Evolutionary conservation across 495 filamentous ascomycete species (phyloP), one percentile per base, ranked within the genome.

Genomic region (Parathielavia appendiculata): DNA sequence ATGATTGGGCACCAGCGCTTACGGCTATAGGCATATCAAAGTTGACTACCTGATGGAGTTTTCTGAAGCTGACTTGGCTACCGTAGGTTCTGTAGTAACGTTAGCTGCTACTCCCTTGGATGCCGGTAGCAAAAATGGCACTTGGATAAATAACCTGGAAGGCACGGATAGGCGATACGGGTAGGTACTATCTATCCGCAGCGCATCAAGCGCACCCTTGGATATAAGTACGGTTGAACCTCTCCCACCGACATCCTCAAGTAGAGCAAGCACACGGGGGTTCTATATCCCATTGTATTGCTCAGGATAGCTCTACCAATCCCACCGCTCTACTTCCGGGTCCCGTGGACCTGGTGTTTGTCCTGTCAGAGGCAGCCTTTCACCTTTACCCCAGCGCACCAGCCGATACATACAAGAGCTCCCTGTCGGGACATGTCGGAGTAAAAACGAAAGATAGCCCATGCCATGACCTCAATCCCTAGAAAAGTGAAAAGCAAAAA

Each of bases 401-500:
- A 38, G 48, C 36, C 10, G 48, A 51, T 51, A 38, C 11, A 35
- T 38, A 51, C 32, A 51, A n/a, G 17, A 51, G 19, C 20, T 17
- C 20, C 14, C 36, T 17, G 11, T 36, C 9, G 19, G 32, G 34
- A 40, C 34, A 40, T 52, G 20, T 40, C 20, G 35, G 8, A 16
- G 16, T 4, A 17, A 13, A 54, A 20, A 10, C 8, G 26, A 45
- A 43, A 30, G 46, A 50, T 35, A 22, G 4, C 9, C 47, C 55
- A 22, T 44, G n/a, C 7, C 22, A 51, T 51, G 35, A 39, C 20
- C 19, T 10, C 22, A 2, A 9, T 17, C n/a, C n/a, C 17, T 11
- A 35, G 46, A 26, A 36, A 35, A 51, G 53, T 38, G 41, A 32
- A 12, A 20, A 9, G 35, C 10, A 16, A 54, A 35, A 54, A 54